These are phyloP conservation scores for Chaetothyriales sp. DNA, from an alignment of 2,329 filamentous ascomycete genomes.

Conservation along the genomic window DNA sequence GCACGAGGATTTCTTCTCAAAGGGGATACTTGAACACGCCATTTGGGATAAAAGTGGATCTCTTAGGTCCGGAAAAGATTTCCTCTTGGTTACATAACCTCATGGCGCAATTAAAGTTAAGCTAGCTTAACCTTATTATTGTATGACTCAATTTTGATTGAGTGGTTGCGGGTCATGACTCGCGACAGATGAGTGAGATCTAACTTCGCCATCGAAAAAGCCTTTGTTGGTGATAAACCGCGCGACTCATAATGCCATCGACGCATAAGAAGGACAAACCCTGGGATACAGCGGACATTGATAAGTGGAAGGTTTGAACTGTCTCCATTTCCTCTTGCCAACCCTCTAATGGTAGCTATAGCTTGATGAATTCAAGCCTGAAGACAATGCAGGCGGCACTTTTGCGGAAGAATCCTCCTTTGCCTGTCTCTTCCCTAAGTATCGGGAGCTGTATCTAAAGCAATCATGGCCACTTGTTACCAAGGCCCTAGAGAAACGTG, in stretches of 20 bases:
- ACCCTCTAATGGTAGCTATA: conserved; percentile 20
- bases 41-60: not conserved
- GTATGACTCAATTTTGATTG: not conserved
- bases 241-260: conserved; percentile 54
- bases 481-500: conserved; percentile 68
- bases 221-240: not conserved
- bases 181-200: not conserved
- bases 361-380: conserved; percentile 70
- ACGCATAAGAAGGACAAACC: conserved; percentile 82
- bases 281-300: conserved; percentile 93
- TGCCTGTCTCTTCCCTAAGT: conserved; percentile 73
- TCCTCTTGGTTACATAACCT: not conserved
- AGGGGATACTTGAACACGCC: not conserved
- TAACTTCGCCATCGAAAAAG: not conserved
- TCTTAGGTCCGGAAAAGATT: not conserved
- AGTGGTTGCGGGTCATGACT: not conserved
- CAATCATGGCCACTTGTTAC: conserved; percentile 90
- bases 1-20: not conserved
- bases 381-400: conserved; percentile 71
- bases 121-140: not conserved
- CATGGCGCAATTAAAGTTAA: not conserved
- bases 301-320: conserved; percentile 69
- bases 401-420: conserved; percentile 93
- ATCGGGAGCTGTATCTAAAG: conserved; percentile 84
- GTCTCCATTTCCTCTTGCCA: not conserved